phyloP scores from a whole-genome alignment of 2,329 filamentous ascomycete genomes.

The Fusarium hainanense region DNA sequence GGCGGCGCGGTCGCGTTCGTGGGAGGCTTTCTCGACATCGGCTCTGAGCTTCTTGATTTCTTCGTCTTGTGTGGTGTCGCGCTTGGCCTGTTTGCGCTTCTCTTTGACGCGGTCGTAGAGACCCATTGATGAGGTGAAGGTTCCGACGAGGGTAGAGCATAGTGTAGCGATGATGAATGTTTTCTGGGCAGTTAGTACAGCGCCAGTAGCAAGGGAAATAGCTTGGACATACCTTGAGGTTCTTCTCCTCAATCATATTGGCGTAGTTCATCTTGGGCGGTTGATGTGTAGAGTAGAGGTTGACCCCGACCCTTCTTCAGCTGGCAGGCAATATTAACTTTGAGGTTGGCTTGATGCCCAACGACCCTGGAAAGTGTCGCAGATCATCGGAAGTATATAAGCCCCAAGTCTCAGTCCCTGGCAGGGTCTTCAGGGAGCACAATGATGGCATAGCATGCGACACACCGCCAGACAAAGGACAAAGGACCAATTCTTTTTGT shows the following conservation, averaged over 20 bases:
- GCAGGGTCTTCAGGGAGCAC: constrained; percentile 3
- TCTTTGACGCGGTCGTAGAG: constrained; percentile 44
- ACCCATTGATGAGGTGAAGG: constrained; percentile 45
- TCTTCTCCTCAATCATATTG: constrained; percentile 44
- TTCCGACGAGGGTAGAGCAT: constrained; percentile 44
- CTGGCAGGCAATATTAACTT: background rate
- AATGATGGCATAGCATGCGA: constrained; percentile 26
- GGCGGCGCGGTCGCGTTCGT: constrained; percentile 8
- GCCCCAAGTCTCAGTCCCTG: background rate
- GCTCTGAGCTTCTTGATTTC: constrained; percentile 43
- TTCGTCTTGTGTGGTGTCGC: constrained; percentile 43
- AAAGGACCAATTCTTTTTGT: no score
- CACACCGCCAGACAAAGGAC: constrained; percentile 13
- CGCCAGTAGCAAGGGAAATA: rapidly evolving
- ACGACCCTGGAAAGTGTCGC: constrained; percentile 1
- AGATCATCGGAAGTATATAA: constrained; percentile 20
- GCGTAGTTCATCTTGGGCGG: constrained; percentile 36
- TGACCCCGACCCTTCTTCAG: background rate
- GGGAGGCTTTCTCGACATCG: constrained; percentile 29
- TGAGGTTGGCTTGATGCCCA: constrained; percentile 19
- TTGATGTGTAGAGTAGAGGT: background rate
- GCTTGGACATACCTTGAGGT: constrained; percentile 29
- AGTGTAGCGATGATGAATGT: constrained; percentile 44
- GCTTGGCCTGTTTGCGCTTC: constrained; percentile 35
- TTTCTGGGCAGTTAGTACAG: constrained; percentile 15